These are phyloP conservation scores for Xerophyta viscosa DNA, from an alignment of 106 monocot species.

Conservation along the genomic window DNA sequence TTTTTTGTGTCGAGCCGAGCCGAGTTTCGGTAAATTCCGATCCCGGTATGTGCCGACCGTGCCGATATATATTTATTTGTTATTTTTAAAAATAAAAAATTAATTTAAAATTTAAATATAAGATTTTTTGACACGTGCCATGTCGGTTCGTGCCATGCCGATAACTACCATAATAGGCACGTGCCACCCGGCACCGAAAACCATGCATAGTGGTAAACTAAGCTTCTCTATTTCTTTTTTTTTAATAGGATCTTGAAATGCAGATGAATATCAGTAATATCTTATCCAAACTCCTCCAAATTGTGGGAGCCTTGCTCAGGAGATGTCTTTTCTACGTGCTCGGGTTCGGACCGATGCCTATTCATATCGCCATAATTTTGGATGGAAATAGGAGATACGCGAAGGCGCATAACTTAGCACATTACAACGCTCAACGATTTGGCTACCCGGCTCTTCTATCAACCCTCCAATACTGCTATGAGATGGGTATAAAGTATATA, in stretches of 20 bases:
- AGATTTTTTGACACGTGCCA: too few relatives aligned
- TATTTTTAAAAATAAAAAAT: too few relatives aligned
- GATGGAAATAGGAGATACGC: constrained; percentile 22
- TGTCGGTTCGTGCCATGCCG: too few relatives aligned
- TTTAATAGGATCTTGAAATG: neutral
- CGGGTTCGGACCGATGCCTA: constrained; percentile 12
- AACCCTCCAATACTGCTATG: constrained; percentile 17
- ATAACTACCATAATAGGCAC: too few relatives aligned
- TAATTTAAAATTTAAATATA: too few relatives aligned
- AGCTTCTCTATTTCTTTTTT: too few relatives aligned
- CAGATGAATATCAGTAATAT: neutral
- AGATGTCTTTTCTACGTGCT: constrained; percentile 11
- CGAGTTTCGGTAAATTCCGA: too few relatives aligned
- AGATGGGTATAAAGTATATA: constrained; percentile 14
- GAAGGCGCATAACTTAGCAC: neutral
- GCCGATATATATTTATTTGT: too few relatives aligned
- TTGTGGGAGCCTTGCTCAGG: neutral
- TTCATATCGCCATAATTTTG: constrained; percentile 20
- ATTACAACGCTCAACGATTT: neutral
- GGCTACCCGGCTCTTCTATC: constrained; percentile 11
- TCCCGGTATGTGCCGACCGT: too few relatives aligned
- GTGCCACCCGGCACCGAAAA: too few relatives aligned
- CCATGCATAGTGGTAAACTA: too few relatives aligned
- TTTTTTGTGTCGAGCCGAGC: too few relatives aligned
- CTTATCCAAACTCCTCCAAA: neutral